phyloP scores from a whole-genome alignment of 805 yeast species.

The Saccharomycopsis microspora region DNA sequence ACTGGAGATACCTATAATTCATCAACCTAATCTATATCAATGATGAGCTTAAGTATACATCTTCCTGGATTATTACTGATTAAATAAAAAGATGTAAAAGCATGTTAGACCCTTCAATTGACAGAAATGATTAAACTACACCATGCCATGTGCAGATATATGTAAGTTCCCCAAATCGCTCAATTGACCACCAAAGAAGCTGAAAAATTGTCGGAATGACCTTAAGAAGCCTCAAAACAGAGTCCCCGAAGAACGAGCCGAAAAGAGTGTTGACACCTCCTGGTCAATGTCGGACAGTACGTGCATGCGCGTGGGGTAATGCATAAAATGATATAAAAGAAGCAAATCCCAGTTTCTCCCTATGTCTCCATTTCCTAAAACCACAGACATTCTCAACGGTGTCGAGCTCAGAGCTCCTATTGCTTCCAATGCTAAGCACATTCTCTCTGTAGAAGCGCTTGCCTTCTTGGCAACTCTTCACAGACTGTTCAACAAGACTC shows the following conservation, averaged over 20 bases:
- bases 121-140: no score
- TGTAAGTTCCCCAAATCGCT: no score
- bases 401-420: slow-evolving; percentile 46
- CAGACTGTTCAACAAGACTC: slow-evolving; percentile 46
- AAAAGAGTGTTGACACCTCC: neutral
- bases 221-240: no score
- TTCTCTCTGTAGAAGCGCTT: slow-evolving; percentile 50
- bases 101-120: no score
- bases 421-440: slow-evolving; percentile 33
- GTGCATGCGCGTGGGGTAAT: neutral
- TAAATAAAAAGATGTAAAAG: no score
- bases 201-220: no score
- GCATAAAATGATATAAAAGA: neutral
- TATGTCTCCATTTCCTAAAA: slow-evolving; percentile 31
- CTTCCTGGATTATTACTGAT: no score
- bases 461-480: slow-evolving; percentile 59
- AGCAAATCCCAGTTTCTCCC: neutral
- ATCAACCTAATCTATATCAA: no score
- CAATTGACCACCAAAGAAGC: no score
- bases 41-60: no score
- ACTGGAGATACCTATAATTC: no score
- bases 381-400: slow-evolving; percentile 31
- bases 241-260: neutral
- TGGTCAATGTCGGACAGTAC: neutral
- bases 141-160: no score